Evolutionary conservation across 495 filamentous ascomycete genomes (phyloP).

Genomic region (Friedmanniomyces endolithicus): DNA sequence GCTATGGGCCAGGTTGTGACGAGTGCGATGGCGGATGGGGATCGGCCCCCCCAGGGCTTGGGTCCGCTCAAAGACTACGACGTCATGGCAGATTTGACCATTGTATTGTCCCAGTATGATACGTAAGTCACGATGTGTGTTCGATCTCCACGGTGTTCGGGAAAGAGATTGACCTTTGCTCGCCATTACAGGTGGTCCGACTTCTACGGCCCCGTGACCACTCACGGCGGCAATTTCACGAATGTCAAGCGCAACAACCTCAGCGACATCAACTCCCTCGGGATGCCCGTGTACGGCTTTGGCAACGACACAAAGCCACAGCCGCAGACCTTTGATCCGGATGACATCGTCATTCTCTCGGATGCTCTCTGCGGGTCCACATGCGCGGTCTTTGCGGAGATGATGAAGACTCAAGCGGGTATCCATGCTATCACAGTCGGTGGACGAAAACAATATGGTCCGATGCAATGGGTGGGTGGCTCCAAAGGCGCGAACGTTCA

Average conservation of each 20-base stretch:
- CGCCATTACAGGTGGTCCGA: constrained; percentile 36
- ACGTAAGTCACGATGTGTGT: not conserved
- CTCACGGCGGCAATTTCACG: constrained; percentile 37
- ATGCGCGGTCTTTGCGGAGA: constrained; percentile 43
- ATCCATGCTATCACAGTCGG: constrained; percentile 40
- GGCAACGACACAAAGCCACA: constrained; percentile 23
- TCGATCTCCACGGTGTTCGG: too few species aligned
- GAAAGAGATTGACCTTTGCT: too few species aligned
- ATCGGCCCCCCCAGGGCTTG: not conserved
- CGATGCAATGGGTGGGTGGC: constrained; percentile 29
- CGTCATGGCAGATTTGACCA: not conserved
- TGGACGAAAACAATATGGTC: constrained; percentile 31
- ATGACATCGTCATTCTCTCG: constrained; percentile 27
- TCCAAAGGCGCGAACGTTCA: constrained; percentile 20
- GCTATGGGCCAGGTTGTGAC: not conserved
- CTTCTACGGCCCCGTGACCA: constrained; percentile 36
- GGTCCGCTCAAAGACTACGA: not conserved
- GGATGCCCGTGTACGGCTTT: constrained; percentile 23
- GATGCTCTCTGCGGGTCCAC: constrained; percentile 41
- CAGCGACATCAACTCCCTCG: not conserved
- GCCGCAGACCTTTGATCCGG: constrained; percentile 23
- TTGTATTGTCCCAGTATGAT: not conserved
- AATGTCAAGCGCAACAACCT: constrained; percentile 25
- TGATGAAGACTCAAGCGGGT: constrained; percentile 38
- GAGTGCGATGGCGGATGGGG: not conserved